Base-by-base conservation (phyloP, 805 yeast species). In the Millerozyma acaciae region DNA sequence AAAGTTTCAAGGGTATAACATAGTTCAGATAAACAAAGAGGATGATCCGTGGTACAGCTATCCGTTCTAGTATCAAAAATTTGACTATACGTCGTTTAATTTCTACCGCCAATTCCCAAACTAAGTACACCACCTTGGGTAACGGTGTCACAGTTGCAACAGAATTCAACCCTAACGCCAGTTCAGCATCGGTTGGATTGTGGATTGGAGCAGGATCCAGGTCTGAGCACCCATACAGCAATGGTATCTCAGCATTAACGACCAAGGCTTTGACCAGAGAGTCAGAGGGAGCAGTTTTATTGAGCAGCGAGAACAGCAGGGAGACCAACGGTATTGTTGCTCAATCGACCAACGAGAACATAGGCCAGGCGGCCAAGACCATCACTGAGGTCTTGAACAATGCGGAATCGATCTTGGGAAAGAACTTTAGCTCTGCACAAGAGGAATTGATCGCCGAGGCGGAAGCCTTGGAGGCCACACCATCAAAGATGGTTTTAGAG, bases 141-240 rank as follows among this genome's bases (percentile, higher is more conserved):
- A 84, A 80, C 57, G 94, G 94, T 47, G 63, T 83, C 40, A 76
- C 84, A 40, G 74, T 84, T 45, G 87, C 87, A 42, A 69, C 86
- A 32, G 84, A 80, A 60, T 48, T 72, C 45, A 73, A 78, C 62
- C 73, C 81, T 26, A 48, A 60, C 35, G 75, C 77, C 38, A 56
- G 68, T 37, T 54, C 80, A 23, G 68, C 85, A 30, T 70, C 86
- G 22, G 69, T 81, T 46, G 90, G 93, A 60, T 61, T 81, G 38
- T 84, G 72, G 58, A 66, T 71, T 55, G 83, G 81, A 46, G 84
- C 88, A 32, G 95, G 95, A 58, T 78, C 90, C 31, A 70, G 88
- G 57, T 61, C 83, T 34, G 95, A 84, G 62, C 83, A 80, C 62
- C 70, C 85, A 27, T 83, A 78, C 75, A 81, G 79, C 68, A 84